Percentiles rank a stretch among this genome's conserved stretches.
These are phyloP conservation scores for Phialocephala sp. DNA, from an alignment of 2,329 filamentous ascomycete species.

Conservation along the genomic window DNA sequence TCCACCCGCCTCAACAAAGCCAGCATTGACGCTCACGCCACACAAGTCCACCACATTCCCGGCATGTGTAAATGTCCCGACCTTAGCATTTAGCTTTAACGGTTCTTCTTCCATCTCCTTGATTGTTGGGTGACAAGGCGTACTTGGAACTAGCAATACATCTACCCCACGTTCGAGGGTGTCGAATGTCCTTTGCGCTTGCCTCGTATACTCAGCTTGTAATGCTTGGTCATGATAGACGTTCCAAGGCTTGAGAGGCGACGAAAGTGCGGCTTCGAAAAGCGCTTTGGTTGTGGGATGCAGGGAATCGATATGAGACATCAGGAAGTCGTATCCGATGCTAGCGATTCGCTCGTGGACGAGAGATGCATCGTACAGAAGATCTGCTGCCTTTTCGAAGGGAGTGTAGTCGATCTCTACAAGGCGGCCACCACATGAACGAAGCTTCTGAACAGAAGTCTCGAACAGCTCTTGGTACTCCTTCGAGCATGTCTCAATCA, in stretches of 20 bases:
- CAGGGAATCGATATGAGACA: constrained; percentile 46
- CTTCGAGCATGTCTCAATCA: constrained; percentile 49
- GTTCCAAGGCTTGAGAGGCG: constrained; percentile 48
- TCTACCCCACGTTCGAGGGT: constrained; percentile 47
- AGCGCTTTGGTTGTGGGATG: constrained; percentile 54
- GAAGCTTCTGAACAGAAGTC: constrained; percentile 45
- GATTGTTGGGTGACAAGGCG: constrained; percentile 54
- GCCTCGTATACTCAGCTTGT: constrained; percentile 37
- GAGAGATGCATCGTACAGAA: constrained; percentile 59
- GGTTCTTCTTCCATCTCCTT: constrained; percentile 56
- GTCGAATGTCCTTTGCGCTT: constrained; percentile 34
- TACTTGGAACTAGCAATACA: constrained; percentile 56
- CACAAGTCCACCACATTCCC: constrained; percentile 61
- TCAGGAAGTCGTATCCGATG: constrained; percentile 46
- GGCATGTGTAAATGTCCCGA: constrained; percentile 58
- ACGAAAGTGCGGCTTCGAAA: constrained; percentile 47
- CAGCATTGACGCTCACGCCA: constrained; percentile 46
- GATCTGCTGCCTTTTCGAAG: constrained; percentile 54
- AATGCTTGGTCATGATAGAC: constrained; percentile 48
- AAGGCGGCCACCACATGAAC: constrained; percentile 47
- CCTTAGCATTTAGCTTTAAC: constrained; percentile 53
- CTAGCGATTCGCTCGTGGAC: constrained; percentile 56
- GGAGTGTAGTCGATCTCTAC: constrained; percentile 49
- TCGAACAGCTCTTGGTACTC: constrained; percentile 49
- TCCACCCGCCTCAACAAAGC: constrained; percentile 31